phyloP scores from a whole-genome alignment of 1,284 basidiomycete species.

The Flammula alnicola region DNA sequence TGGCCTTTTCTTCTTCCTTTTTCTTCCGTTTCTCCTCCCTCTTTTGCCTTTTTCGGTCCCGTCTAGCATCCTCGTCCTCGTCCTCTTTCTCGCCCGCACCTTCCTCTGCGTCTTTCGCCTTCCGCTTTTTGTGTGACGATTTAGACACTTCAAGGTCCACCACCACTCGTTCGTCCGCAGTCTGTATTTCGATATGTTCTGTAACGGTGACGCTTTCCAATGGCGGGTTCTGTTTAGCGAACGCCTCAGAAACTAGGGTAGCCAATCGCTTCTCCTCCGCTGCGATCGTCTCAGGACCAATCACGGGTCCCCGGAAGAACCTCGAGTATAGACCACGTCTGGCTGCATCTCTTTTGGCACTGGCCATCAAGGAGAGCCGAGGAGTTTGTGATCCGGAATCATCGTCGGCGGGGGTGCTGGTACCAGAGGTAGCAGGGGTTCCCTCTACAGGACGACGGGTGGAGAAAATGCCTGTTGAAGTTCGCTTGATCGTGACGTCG shows the following conservation, averaged over 20 bases:
- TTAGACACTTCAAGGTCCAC: constrained; percentile 25
- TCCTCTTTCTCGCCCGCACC: constrained; percentile 13
- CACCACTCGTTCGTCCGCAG: constrained; percentile 10
- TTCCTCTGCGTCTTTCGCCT: constrained; percentile 6
- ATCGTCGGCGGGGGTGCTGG: constrained; percentile 45
- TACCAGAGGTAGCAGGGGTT: constrained; percentile 54
- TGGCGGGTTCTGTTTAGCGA: constrained; percentile 13
- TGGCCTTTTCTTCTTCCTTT: constrained; percentile 15
- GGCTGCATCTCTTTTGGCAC: constrained; percentile 80
- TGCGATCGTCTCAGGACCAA: constrained; percentile 48
- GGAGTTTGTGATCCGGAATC: constrained; percentile 33
- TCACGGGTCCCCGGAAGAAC: constrained; percentile 78
- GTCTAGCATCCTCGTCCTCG: constrained; percentile 21
- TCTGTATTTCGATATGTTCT: constrained; percentile 24
- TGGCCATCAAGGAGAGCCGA: constrained; percentile 59
- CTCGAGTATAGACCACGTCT: constrained; percentile 74
- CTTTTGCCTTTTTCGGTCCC: constrained; percentile 26
- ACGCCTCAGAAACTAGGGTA: constrained; percentile 14
- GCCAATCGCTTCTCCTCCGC: constrained; percentile 21
- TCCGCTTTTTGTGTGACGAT: constrained; percentile 21
- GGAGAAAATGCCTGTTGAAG: constrained; percentile 78
- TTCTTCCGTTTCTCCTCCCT: constrained; percentile 26
- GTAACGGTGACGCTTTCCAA: constrained; percentile 18
- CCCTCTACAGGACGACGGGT: constrained; percentile 64
- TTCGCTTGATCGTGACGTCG: constrained; percentile 51